Conservation (phyloP, 768 basidiomycete genomes). For the Podaxis rugospora region DNA sequence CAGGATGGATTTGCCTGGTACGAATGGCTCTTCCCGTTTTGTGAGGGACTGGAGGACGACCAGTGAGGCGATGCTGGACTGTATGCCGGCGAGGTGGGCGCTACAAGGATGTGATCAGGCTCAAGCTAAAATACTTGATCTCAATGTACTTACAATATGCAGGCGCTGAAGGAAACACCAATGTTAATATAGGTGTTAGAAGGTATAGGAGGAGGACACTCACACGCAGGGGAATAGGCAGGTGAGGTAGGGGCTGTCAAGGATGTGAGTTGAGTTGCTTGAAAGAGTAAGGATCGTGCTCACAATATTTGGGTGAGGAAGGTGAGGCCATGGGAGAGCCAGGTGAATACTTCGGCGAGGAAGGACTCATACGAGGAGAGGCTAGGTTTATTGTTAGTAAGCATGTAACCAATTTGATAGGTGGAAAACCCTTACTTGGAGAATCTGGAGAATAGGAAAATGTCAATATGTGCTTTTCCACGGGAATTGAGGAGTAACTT, state of each 20-base stretch:
- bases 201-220: slow-evolving; percentile 28
- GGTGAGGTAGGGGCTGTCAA: slow-evolving; percentile 77
- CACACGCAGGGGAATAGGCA: slow-evolving; percentile 84
- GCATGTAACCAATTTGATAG: slow-evolving; percentile 19
- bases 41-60: slow-evolving; percentile 79
- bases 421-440: slow-evolving; percentile 55
- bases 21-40: slow-evolving; percentile 43
- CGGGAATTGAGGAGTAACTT: slow-evolving; percentile 28
- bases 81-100: slow-evolving; percentile 83
- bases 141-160: slow-evolving; percentile 60
- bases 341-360: slow-evolving; percentile 91
- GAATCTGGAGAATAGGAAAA: slow-evolving; percentile 48
- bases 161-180: slow-evolving; percentile 45
- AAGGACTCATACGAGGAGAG: slow-evolving; percentile 79
- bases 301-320: slow-evolving; percentile 90
- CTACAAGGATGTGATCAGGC: slow-evolving; percentile 29
- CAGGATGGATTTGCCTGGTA: slow-evolving; percentile 51
- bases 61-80: slow-evolving; percentile 82
- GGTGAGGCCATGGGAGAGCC: slow-evolving; percentile 90
- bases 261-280: slow-evolving; percentile 11
- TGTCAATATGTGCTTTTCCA: slow-evolving; percentile 15
- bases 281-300: slow-evolving; percentile 23
- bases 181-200: neutral
- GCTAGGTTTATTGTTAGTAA: slow-evolving; percentile 36
- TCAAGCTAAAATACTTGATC: slow-evolving; percentile 10